phyloP scores from a whole-genome alignment of 805 yeast species.

The Wickerhamomyces alni region DNA sequence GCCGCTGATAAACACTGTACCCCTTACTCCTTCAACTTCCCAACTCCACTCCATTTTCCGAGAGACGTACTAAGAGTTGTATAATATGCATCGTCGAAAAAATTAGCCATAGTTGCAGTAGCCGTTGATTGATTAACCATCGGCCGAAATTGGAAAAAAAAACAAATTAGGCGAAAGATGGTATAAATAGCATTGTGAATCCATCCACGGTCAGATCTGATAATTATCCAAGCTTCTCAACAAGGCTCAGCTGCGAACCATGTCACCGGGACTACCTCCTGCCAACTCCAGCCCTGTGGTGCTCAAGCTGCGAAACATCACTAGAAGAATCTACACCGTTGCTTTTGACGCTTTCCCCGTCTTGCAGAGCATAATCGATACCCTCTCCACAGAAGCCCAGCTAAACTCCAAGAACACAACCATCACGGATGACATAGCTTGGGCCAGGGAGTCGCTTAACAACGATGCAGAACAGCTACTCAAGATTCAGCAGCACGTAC shows the following conservation, averaged over 20 bases:
- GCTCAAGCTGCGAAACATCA: conserved; percentile 4
- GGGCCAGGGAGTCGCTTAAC: conserved; percentile 12
- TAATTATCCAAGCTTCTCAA: too few species aligned
- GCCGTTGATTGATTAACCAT: too few species aligned
- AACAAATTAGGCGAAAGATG: too few species aligned
- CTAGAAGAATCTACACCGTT: conserved; percentile 6
- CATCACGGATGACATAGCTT: conserved; percentile 12
- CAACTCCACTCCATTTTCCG: too few species aligned
- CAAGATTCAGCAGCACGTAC: conserved; percentile 9
- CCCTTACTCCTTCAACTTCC: too few species aligned
- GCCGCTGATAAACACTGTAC: too few species aligned
- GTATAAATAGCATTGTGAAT: too few species aligned
- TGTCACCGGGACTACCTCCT: conserved; percentile 12
- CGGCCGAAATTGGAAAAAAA: too few species aligned
- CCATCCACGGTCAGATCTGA: too few species aligned
- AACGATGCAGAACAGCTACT: conserved; percentile 9
- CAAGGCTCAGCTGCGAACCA: neutral
- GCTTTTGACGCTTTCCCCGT: conserved; percentile 11
- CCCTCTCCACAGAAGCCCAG: neutral
- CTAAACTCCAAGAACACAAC: neutral
- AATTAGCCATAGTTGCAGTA: too few species aligned
- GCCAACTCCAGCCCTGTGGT: conserved; percentile 11
- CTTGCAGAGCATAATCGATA: conserved; percentile 6
- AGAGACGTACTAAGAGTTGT: too few species aligned
- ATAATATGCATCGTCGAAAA: too few species aligned